Conservation (phyloP, 106 monocot species). For the Amphibolis antarctica region DNA sequence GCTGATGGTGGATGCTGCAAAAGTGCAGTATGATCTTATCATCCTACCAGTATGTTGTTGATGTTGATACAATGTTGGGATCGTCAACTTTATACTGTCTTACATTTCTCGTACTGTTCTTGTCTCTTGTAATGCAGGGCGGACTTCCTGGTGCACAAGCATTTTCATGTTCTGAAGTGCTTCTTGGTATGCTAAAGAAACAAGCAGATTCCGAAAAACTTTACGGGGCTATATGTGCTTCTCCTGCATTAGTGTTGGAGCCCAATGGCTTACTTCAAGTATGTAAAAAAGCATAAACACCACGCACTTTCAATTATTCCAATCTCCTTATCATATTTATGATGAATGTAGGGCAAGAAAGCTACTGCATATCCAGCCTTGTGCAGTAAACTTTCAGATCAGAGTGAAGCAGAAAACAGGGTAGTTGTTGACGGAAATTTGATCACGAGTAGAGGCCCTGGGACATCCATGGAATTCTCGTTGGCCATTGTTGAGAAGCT, state of each 20-base stretch:
- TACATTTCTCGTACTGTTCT: background rate
- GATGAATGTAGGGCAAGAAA: conserved; percentile 57
- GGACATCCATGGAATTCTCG: conserved; percentile 61
- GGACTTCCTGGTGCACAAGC: conserved; percentile 53
- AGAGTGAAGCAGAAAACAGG: conserved; percentile 43
- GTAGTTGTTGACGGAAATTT: conserved; percentile 83
- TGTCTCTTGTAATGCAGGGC: conserved; percentile 21
- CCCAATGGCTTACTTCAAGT: conserved; percentile 79
- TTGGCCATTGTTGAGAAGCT: conserved; percentile 62
- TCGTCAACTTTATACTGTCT: background rate
- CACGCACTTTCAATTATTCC: background rate
- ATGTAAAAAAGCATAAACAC: background rate
- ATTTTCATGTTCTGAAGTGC: conserved; percentile 56
- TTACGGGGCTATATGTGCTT: conserved; percentile 80
- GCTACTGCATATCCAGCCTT: conserved; percentile 65
- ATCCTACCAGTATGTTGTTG: conserved; percentile 56
- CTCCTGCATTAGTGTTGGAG: conserved; percentile 74
- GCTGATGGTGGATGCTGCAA: conserved; percentile 52
- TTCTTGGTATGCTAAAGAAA: conserved; percentile 49
- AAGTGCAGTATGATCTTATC: conserved; percentile 63
- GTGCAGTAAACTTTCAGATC: conserved; percentile 54
- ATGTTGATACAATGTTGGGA: background rate
- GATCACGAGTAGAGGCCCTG: conserved; percentile 82
- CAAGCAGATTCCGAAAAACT: conserved; percentile 49
- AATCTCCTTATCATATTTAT: background rate